Conservation (phyloP, 176 grass and related monocot species). For the Eleusine indica region DNA sequence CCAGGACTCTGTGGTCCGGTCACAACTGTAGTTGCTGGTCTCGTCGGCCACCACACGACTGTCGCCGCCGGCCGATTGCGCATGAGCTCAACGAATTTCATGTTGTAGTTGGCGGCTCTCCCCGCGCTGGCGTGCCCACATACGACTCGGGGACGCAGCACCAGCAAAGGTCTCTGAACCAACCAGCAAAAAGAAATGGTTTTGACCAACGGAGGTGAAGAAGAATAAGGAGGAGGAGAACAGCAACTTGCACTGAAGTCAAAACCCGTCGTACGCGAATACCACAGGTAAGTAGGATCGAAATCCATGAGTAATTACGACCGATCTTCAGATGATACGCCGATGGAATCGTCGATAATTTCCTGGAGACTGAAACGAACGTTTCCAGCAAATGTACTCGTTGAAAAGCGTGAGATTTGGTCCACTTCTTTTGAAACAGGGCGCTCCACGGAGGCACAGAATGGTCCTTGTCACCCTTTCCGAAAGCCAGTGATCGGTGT, state of each 20-base stretch:
- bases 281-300: background rate
- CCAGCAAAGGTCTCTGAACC: too few species aligned
- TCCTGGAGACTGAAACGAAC: background rate
- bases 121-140: too few species aligned
- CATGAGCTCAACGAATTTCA: too few species aligned
- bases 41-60: too few species aligned
- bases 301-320: background rate
- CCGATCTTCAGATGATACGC: background rate
- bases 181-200: background rate
- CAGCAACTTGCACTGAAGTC: background rate
- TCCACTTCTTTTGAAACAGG: background rate
- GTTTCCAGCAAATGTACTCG: background rate
- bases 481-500: background rate
- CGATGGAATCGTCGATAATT: background rate
- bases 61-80: too few species aligned
- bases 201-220: background rate
- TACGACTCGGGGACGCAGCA: too few species aligned
- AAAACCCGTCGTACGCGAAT: background rate
- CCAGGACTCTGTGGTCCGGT: too few species aligned
- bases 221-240: background rate
- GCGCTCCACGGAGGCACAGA: too few species aligned
- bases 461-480: background rate
- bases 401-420: background rate
- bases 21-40: too few species aligned
- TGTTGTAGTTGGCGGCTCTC: too few species aligned